These are phyloP conservation scores for Aspergillus brasiliensis DNA, from an alignment of 2,329 filamentous ascomycete species.

Conservation along the genomic window DNA sequence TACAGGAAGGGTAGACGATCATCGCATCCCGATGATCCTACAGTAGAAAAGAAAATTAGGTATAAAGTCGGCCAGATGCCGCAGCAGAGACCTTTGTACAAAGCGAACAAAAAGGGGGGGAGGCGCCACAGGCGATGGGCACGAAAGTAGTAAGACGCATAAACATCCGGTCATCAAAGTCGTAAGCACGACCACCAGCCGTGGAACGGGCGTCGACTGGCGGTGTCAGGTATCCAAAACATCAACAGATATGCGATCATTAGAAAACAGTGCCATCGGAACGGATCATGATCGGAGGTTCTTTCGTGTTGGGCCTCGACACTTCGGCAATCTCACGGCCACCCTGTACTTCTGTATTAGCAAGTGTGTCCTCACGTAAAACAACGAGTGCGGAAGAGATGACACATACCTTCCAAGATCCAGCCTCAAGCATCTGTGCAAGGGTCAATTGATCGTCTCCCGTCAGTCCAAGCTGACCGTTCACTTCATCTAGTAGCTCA, in stretches of 20 bases:
- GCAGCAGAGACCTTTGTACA: slow-evolving; percentile 18
- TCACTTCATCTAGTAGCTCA: slow-evolving; percentile 69
- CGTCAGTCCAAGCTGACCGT: slow-evolving; percentile 65
- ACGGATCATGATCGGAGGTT: slow-evolving; percentile 92
- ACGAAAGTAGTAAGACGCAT: slow-evolving; percentile 15
- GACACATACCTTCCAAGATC: slow-evolving; percentile 99
- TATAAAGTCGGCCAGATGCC: slow-evolving; percentile 13
- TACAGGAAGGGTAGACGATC: slow-evolving; percentile 17
- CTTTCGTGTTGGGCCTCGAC: slow-evolving; percentile 91
- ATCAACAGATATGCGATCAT: slow-evolving; percentile 25
- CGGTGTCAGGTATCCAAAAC: slow-evolving; percentile 29
- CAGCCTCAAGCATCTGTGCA: slow-evolving; percentile 90
- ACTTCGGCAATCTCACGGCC: slow-evolving; percentile 95
- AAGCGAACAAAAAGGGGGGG: slow-evolving; percentile 10
- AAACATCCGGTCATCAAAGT: slow-evolving; percentile 34
- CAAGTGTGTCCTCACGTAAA: slow-evolving; percentile 6
- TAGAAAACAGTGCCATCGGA: slow-evolving; percentile 97
- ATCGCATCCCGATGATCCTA: slow-evolving; percentile 13
- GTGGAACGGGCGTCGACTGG: slow-evolving; percentile 19
- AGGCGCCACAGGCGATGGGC: neutral
- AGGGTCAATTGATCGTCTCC: slow-evolving; percentile 72
- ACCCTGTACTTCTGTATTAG: slow-evolving; percentile 59
- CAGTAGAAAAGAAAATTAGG: slow-evolving; percentile 11
- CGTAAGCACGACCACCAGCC: slow-evolving; percentile 31
- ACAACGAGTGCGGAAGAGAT: slow-evolving; percentile 31